Conservation (phyloP, 2,329 filamentous ascomycete species). For the Colletotrichum sp. region DNA sequence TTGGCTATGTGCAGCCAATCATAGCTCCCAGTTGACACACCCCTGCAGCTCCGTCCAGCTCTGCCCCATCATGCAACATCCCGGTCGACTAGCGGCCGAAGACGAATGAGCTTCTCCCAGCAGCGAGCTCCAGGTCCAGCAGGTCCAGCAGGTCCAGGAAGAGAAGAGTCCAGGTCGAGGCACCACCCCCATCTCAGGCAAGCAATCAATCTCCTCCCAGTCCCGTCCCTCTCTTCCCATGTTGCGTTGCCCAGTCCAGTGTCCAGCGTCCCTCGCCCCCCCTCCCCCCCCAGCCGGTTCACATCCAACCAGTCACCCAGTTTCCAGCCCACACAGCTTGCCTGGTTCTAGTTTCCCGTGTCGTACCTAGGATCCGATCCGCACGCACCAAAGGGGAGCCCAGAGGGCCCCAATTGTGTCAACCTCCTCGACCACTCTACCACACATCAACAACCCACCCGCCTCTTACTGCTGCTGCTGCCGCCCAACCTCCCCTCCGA, state of each 20-base stretch:
- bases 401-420: conserved; percentile 11
- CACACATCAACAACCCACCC: conserved; percentile 18
- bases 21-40: not conserved
- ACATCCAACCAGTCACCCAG: conserved; percentile 6
- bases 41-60: conserved; percentile 18
- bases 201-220: conserved; percentile 7
- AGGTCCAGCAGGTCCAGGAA: not conserved
- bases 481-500: conserved; percentile 19
- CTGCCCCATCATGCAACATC: conserved; percentile 11
- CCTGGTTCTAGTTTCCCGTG: conserved; percentile 8
- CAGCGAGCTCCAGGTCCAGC: conserved; percentile 14
- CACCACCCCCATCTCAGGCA: conserved; percentile 15
- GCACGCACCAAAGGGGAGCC: not conserved
- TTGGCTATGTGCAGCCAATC: not conserved
- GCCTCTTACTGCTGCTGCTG: not conserved
- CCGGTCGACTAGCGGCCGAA: not conserved
- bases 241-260: not conserved
- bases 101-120: conserved; percentile 14
- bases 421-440: conserved; percentile 9
- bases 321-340: not conserved
- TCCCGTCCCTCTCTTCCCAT: not conserved
- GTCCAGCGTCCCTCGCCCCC: not conserved
- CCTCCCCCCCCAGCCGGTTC: not conserved
- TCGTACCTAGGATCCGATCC: conserved; percentile 8
- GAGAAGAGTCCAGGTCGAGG: not conserved